phyloP scores from a whole-genome alignment of 192 early-diverging fungal species.

The Entophlyctis luteolus region DNA sequence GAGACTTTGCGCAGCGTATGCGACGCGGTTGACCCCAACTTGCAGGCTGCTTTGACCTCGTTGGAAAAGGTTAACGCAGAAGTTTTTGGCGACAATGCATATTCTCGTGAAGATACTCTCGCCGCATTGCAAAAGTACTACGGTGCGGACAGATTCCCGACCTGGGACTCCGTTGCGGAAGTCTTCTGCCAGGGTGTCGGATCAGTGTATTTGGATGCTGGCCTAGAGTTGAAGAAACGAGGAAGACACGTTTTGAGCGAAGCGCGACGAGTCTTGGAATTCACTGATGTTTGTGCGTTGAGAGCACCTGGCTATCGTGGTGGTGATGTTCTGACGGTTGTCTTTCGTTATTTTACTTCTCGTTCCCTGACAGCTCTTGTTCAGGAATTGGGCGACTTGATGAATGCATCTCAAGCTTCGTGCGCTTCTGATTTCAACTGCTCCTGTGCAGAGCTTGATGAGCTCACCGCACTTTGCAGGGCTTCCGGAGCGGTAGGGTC shows the following conservation, averaged over 20 bases:
- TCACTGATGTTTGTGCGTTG: constrained; percentile 56
- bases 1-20: constrained; percentile 38
- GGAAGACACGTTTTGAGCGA: constrained; percentile 83
- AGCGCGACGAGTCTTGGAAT: constrained; percentile 72
- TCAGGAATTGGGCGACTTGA: constrained; percentile 72
- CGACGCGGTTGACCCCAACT: constrained; percentile 7
- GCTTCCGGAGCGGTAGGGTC: constrained; percentile 13
- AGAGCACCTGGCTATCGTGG: constrained; percentile 4
- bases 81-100: constrained; percentile 26
- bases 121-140: constrained; percentile 24
- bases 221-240: constrained; percentile 71
- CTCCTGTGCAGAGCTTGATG: constrained; percentile 78
- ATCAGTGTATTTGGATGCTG: constrained; percentile 43
- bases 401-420: constrained; percentile 82
- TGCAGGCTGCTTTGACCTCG: background rate
- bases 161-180: constrained; percentile 24
- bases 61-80: constrained; percentile 19
- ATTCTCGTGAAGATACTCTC: constrained; percentile 35
- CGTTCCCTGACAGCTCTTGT: background rate
- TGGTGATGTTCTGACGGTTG: constrained; percentile 27
- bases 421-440: constrained; percentile 82
- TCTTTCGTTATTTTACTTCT: background rate
- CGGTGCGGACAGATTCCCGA: constrained; percentile 23
- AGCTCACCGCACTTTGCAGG: constrained; percentile 50
- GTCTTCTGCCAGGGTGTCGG: constrained; percentile 34